Percentiles rank a stretch among this genome's conserved stretches.
Evolutionary conservation across 257 asterid genomes (phyloP).

Genomic region (Penstemon davidsonii): DNA sequence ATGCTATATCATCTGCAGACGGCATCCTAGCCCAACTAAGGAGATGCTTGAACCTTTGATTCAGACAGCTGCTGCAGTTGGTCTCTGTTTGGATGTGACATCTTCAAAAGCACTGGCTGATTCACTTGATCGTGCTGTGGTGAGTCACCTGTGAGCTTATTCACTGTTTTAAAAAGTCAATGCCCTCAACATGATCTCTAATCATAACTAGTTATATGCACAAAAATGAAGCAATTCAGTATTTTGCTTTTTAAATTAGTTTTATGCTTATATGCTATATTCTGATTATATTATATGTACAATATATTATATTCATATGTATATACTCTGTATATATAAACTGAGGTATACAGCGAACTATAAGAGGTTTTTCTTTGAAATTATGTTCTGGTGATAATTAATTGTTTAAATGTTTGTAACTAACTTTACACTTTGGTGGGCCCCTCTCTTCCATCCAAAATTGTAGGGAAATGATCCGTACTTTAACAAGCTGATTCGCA

Average conservation of each 20-base stretch:
- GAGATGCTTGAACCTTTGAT: constrained; percentile 97
- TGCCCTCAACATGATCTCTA: constrained; percentile 1
- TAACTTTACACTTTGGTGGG: constrained; percentile 22
- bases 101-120: constrained; percentile 98
- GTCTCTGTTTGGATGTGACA: constrained; percentile 77
- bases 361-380: background rate
- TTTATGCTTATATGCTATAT: no score
- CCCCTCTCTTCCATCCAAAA: constrained; percentile 9
- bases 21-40: constrained; percentile 95
- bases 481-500: constrained; percentile 93
- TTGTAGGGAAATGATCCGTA: constrained; percentile 86
- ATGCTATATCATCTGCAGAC: constrained; percentile 53
- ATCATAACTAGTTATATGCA: constrained; percentile 21
- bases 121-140: constrained; percentile 97
- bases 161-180: constrained; percentile 10
- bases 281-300: no score
- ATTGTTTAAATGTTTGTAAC: background rate
- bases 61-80: constrained; percentile 89
- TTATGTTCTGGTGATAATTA: background rate
- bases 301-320: no score
- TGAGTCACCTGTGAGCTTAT: constrained; percentile 39
- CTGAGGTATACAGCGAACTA: background rate
- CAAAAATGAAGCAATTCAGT: constrained; percentile 19
- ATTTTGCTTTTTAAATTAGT: background rate
- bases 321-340: no score